These are phyloP conservation scores for Pseudogymnoascus sp. DNA, from an alignment of 2,329 filamentous ascomycete genomes.

Conservation along the genomic window DNA sequence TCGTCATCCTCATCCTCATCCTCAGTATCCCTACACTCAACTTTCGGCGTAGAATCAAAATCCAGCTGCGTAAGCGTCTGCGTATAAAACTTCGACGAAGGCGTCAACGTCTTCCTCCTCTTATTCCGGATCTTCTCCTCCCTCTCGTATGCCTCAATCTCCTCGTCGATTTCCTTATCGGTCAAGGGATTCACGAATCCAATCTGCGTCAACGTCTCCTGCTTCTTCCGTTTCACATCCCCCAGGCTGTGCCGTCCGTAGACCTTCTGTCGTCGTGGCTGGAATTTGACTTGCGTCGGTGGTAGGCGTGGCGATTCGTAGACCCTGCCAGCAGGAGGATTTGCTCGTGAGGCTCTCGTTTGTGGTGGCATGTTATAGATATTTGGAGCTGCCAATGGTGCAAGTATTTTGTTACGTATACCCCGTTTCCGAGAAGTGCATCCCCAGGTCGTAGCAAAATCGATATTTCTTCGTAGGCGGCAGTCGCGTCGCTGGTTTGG, in stretches of 20 bases:
- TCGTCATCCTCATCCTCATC: background rate
- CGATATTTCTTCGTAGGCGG: background rate
- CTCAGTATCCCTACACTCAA: background rate
- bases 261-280: constrained; percentile 4
- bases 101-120: background rate
- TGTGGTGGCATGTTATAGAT: background rate
- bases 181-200: background rate
- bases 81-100: constrained; percentile 47
- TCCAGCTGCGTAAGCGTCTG: constrained; percentile 56
- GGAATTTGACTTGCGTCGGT: background rate
- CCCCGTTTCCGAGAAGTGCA: background rate
- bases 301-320: background rate
- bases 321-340: background rate
- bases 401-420: background rate
- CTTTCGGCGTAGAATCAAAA: constrained; percentile 16
- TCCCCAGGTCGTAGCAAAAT: background rate
- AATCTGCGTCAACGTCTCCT: constrained; percentile 9
- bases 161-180: background rate
- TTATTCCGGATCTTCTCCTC: background rate
- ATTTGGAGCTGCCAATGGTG: background rate
- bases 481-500: constrained; percentile 8
- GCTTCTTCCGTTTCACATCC: background rate
- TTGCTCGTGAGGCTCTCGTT: background rate
- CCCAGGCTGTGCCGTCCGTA: background rate
- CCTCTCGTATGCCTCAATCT: constrained; percentile 9